Evolutionary conservation across 2,329 filamentous ascomycete species (phyloP), one percentile per base, ranked within the genome.

Genomic region (Coniochaeta sp.): DNA sequence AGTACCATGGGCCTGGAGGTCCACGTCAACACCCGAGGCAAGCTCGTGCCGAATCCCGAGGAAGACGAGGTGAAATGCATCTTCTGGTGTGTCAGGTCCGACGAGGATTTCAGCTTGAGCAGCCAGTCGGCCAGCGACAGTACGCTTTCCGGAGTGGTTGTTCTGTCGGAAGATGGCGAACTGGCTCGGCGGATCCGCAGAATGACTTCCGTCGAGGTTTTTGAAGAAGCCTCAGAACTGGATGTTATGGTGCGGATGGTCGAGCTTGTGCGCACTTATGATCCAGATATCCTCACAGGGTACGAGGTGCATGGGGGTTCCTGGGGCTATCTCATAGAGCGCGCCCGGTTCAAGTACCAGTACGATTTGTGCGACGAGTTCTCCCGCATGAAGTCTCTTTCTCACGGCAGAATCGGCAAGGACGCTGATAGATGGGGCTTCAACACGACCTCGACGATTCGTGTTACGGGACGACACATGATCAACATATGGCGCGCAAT

Each of bases 401-500:
- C 90, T 0, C 88, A 93, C 70, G 90, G 91, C 2, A 85, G 89
- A 59, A 93, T 93, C 68, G 91, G 91, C 22, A 96, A 91, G 72
- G 90, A 96, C 26, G 86, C 86, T 57, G 93, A 97, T 71, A 83
- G 86, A 64, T 98, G 93, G 93, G 93, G 93, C 0, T 96, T 96
- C 77, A 95, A 91, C 63, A 92, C 93, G 59, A 96, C 93, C 0
- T 96, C 92, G 2, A 93, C 91, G 2, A 92, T 98, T 65, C 87
- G 87, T 60, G 85, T 99, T n/a, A 97, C 93, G 0, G 95, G 95
- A 5, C 84, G 95, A 62, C 93, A 98, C 70, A 91, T 96, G 81
- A 93, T 99, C 76, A 98, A 98, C 66, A 89, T 98, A 54, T 98
- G 95, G 92, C 85, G 93, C 67, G 92, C 93, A 0, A 97, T 99